Conservation (phyloP, 169 alveolate species). For the Plasmodium cynomolgi region DNA sequence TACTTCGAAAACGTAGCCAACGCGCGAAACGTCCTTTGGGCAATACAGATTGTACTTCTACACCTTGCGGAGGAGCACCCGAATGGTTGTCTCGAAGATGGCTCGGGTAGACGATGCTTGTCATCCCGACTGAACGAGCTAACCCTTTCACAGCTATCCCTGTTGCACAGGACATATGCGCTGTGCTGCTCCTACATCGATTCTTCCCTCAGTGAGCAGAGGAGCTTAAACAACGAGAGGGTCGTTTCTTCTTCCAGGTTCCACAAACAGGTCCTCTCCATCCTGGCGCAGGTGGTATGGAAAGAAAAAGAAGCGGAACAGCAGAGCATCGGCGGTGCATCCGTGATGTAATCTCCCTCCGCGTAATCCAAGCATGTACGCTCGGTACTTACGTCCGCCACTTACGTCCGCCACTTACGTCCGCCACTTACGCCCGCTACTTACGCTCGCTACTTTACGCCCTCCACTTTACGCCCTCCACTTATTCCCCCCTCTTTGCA, state of each 20-base stretch:
- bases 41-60: background rate
- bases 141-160: conserved; percentile 1
- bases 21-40: background rate
- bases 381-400: no score
- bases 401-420: no score
- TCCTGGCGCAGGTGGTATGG: conserved; percentile 4
- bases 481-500: conserved; percentile 14
- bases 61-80: background rate
- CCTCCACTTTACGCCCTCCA: background rate
- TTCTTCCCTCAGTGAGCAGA: background rate
- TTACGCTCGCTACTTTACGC: no score
- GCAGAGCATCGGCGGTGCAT: background rate
- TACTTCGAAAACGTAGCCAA: background rate
- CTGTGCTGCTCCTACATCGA: conserved; percentile 20
- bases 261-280: conserved; percentile 41
- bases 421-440: no score
- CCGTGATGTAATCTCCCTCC: background rate
- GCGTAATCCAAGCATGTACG: background rate
- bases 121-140: background rate
- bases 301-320: background rate
- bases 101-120: background rate
- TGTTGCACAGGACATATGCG: conserved; percentile 1
- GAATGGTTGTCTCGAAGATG: background rate
- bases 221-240: conserved; percentile 43
- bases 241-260: conserved; percentile 28